These are phyloP conservation scores for Candida ipomoeae DNA, from an alignment of 805 yeast genomes.

Conservation along the genomic window DNA sequence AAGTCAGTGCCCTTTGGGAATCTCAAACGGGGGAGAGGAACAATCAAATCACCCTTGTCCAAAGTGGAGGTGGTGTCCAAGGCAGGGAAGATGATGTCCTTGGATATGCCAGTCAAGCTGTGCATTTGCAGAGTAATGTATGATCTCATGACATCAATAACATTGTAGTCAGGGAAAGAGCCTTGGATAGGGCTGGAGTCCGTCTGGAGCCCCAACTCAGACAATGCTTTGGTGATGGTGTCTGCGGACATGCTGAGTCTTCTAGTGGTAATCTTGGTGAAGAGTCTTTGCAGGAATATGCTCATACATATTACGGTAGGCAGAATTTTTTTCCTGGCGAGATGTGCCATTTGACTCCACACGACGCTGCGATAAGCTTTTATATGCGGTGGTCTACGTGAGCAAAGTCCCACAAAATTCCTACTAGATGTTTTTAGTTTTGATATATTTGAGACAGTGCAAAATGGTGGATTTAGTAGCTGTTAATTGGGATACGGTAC, in stretches of 20 bases:
- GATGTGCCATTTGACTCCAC: slow-evolving; percentile 2
- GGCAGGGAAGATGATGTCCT: slow-evolving; percentile 69
- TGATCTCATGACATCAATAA: slow-evolving; percentile 85
- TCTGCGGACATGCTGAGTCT: slow-evolving; percentile 19
- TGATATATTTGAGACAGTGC: too few relatives aligned
- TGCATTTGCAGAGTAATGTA: slow-evolving; percentile 79
- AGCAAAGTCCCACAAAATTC: not conserved
- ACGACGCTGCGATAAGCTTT: slow-evolving; percentile 3
- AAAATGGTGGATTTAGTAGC: too few relatives aligned
- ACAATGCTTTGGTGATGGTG: slow-evolving; percentile 32
- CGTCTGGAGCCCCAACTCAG: slow-evolving; percentile 32
- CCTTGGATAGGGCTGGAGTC: slow-evolving; percentile 48
- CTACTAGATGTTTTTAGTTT: too few relatives aligned
- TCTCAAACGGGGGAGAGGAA: slow-evolving; percentile 83
- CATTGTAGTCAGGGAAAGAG: slow-evolving; percentile 73
- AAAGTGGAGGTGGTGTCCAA: slow-evolving; percentile 81
- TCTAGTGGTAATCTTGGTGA: slow-evolving; percentile 6
- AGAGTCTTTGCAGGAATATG: slow-evolving; percentile 8
- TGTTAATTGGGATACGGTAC: too few relatives aligned
- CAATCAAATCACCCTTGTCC: slow-evolving; percentile 88
- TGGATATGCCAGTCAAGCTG: slow-evolving; percentile 67
- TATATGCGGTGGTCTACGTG: not conserved
- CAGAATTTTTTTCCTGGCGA: not conserved
- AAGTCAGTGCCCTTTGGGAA: slow-evolving; percentile 72
- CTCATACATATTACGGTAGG: slow-evolving; percentile 6